Evolutionary conservation across 148 eudicot species (phyloP), one percentile per base, ranked within the genome.

Genomic region (Pouteria glomerata): DNA sequence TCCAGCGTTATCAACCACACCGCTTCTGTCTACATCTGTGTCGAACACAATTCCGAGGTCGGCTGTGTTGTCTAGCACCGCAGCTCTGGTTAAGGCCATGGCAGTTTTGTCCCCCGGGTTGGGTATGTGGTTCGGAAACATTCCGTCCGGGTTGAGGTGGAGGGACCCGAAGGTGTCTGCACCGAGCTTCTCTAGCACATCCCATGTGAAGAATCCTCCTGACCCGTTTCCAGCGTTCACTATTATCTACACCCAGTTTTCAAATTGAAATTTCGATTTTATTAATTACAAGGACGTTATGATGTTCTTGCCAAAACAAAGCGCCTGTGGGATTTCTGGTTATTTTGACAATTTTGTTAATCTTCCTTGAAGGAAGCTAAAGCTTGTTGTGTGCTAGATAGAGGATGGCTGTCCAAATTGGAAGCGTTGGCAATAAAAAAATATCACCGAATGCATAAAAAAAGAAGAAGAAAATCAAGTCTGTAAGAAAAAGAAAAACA

Each of bases 151-250:
- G 15, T 73, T 79, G 6, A 91, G 85, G 86, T 91, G 82, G 53
- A 90, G 83, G 0, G 98, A 95, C 2, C 97, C 97, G 18, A 88
- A 88, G 15, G 98, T 95, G 85, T 89, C 90, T 21, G 98, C 97
- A 24, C 98, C 97, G 0, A 95, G 91, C 69, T 84, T 89, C 86
- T 95, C 98, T 66, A 95, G 71, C 8, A 95, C 98, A 35, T 88
- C 96, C 82, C 82, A 85, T 56, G 98, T 89, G 80, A 91, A 91
- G 82, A 95, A 95, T 1, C 98, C 98, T 64, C 98, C 97, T 10
- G 98, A 91, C 0, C 98, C 98, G 15, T 95, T 95, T 68, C 98
- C 98, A 8, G 96, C 98, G 57, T 95, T 95, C 68, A 95, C 98
- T 0, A 95, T 86, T 29, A 95, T 89, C 98, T 95, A 86, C 72